Conservation (phyloP, 805 yeast species). For the Ogataea ganodermae region DNA sequence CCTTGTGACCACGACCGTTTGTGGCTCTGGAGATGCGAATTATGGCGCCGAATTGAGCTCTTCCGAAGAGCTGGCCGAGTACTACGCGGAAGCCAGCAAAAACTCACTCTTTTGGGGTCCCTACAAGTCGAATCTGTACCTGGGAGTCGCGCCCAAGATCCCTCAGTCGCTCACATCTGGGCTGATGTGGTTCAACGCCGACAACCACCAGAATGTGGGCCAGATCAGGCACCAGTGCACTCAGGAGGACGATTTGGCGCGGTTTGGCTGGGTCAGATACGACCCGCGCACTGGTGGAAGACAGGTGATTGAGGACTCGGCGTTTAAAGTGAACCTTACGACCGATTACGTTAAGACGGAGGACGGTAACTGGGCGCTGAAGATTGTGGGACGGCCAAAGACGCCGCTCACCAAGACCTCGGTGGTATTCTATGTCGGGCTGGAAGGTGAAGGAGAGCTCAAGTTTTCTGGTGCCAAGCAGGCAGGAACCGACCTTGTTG, state of each 20-base stretch:
- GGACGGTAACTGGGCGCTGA: conserved; percentile 79
- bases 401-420: conserved; percentile 55
- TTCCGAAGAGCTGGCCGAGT: conserved; percentile 17
- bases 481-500: conserved; percentile 28
- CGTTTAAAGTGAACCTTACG: conserved; percentile 59
- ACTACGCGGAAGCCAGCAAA: conserved; percentile 41
- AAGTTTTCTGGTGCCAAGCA: conserved; percentile 39
- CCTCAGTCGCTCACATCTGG: conserved; percentile 80
- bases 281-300: conserved; percentile 89
- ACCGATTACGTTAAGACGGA: conserved; percentile 78
- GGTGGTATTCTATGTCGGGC: conserved; percentile 74
- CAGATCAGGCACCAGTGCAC: conserved; percentile 74
- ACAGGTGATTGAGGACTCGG: conserved; percentile 70
- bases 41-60: conserved; percentile 12
- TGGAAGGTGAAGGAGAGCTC: conserved; percentile 62
- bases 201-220: conserved; percentile 53
- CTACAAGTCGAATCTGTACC: conserved; percentile 80
- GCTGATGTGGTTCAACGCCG: conserved; percentile 82
- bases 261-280: conserved; percentile 83
- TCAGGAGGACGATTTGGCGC: conserved; percentile 65
- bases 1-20: neutral
- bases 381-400: conserved; percentile 66
- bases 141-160: conserved; percentile 81
- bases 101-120: conserved; percentile 86
- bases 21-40: conserved; percentile 10